Conservation (phyloP, 1,284 basidiomycete species). For the Melanopsichium pennsylvanicum region DNA sequence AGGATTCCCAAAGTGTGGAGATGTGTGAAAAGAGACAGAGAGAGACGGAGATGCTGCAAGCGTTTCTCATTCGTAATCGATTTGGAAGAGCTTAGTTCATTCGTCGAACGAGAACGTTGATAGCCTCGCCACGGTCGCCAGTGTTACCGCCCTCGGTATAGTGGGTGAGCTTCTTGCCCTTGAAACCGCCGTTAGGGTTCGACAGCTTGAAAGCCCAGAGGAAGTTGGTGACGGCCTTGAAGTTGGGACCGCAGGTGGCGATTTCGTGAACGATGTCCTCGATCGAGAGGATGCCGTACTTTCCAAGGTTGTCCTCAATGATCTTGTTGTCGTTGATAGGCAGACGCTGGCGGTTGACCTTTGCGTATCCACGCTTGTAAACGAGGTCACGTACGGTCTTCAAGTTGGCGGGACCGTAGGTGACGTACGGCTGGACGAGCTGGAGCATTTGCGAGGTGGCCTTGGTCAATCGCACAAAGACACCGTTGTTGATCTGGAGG, state of each 20-base stretch:
- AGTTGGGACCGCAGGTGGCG: slow-evolving; percentile 92
- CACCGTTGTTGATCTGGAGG: slow-evolving; percentile 99
- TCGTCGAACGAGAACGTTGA: slow-evolving; percentile 95
- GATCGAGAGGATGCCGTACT: slow-evolving; percentile 94
- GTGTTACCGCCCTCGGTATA: slow-evolving; percentile 74
- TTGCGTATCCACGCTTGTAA: slow-evolving; percentile 99
- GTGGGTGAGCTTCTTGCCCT: slow-evolving; percentile 89
- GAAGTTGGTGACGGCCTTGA: slow-evolving; percentile 88
- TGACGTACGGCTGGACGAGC: slow-evolving; percentile 94
- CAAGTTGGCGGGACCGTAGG: slow-evolving; percentile 87
- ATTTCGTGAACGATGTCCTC: slow-evolving; percentile 99
- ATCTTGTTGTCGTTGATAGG: slow-evolving; percentile 92
- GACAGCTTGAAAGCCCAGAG: slow-evolving; percentile 99
- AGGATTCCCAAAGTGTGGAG: no score
- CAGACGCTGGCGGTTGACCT: slow-evolving; percentile 96
- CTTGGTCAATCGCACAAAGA: slow-evolving; percentile 96
- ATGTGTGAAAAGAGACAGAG: no score
- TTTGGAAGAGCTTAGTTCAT: slow-evolving; percentile 70
- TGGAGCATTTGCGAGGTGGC: slow-evolving; percentile 98
- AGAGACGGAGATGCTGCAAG: no score
- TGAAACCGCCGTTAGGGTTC: slow-evolving; percentile 98
- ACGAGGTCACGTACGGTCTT: slow-evolving; percentile 96
- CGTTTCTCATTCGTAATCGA: no score
- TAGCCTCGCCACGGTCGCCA: slow-evolving; percentile 93
- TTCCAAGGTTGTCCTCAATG: slow-evolving; percentile 90